phyloP scores from a whole-genome alignment of 305 asterid species.

The Galium porrigens region DNA sequence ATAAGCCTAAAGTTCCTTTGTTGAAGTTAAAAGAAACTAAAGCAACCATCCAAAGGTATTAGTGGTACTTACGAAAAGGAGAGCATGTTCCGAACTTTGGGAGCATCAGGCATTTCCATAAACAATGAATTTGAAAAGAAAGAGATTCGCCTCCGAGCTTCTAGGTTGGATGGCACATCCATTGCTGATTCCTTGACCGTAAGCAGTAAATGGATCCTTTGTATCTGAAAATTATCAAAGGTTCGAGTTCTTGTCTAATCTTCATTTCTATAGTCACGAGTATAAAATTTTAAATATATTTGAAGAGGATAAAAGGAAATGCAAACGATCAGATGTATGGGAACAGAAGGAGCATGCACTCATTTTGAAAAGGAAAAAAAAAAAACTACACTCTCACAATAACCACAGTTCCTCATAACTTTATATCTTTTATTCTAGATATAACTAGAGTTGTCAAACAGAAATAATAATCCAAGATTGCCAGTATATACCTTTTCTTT shows the following conservation, averaged over 20 bases:
- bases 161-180: conserved; percentile 94
- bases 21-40: not conserved
- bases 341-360: not conserved
- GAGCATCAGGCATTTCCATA: conserved; percentile 96
- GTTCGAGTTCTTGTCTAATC: not conserved
- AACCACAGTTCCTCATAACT: not conserved
- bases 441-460: not conserved
- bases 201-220: conserved; percentile 74
- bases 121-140: conserved; percentile 93
- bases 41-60: conserved; percentile 8
- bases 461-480: not conserved
- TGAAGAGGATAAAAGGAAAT: not conserved
- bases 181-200: conserved; percentile 94
- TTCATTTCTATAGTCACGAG: not conserved
- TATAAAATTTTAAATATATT: not conserved
- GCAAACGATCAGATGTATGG: not conserved
- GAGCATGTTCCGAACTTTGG: conserved; percentile 95
- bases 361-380: not conserved
- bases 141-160: conserved; percentile 89
- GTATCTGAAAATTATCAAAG: conserved; percentile 39
- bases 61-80: conserved; percentile 75
- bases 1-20: not conserved
- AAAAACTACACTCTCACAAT: not conserved
- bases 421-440: not conserved
- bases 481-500: conserved; percentile 60